Evolutionary conservation across 371 early-diverging fungal species (phyloP).

Genomic region (Actinomortierella wolfii): DNA sequence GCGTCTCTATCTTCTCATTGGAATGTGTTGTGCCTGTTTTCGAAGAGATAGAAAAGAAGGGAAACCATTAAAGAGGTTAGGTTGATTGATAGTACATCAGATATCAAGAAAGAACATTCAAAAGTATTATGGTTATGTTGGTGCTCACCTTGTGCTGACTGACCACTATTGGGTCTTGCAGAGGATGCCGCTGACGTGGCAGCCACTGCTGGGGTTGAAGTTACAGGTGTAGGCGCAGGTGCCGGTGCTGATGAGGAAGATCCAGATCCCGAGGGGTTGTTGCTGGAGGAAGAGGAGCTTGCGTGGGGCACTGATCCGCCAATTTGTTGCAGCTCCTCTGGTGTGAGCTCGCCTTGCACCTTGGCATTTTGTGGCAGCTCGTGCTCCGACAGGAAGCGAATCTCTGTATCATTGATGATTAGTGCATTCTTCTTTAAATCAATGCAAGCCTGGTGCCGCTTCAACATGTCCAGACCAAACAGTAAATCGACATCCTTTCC

Average conservation of each 20-base stretch:
- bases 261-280: constrained; percentile 19
- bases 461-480: constrained; percentile 96
- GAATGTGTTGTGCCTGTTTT: constrained; percentile 46
- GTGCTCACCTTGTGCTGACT: not conserved
- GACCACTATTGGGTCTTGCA: constrained; percentile 1
- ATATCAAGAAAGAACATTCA: too few species aligned
- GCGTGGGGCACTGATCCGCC: constrained; percentile 17
- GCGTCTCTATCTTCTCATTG: constrained; percentile 58
- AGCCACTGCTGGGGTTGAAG: constrained; percentile 5
- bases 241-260: constrained; percentile 44
- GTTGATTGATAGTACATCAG: too few species aligned
- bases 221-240: constrained; percentile 9
- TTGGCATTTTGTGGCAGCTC: constrained; percentile 68
- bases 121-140: constrained; percentile 3
- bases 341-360: constrained; percentile 23
- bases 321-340: constrained; percentile 27
- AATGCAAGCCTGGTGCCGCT: constrained; percentile 85
- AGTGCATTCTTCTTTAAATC: constrained; percentile 85
- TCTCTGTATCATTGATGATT: constrained; percentile 79
- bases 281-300: constrained; percentile 50
- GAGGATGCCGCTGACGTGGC: constrained; percentile 5
- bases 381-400: constrained; percentile 91
- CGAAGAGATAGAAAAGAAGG: constrained; percentile 3
- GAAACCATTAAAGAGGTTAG: not conserved
- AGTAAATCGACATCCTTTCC: constrained; percentile 90